phyloP scores from a whole-genome alignment of 2,329 filamentous ascomycete genomes.

The Nothopassalora personata region DNA sequence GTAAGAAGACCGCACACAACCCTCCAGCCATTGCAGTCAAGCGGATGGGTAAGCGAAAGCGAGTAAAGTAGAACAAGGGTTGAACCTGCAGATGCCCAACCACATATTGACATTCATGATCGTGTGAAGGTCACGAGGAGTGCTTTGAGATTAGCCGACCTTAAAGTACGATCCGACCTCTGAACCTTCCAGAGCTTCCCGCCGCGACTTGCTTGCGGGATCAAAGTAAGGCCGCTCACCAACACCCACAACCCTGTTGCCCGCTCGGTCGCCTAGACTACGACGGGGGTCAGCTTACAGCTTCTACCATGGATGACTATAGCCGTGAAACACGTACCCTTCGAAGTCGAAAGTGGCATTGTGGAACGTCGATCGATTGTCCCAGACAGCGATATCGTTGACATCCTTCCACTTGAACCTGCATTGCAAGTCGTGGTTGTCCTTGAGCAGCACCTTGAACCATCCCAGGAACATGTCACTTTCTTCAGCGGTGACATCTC shows the following conservation, averaged over 20 bases:
- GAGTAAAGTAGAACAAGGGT: no score
- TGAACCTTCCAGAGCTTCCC: slow-evolving; percentile 9
- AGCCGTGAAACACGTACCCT: slow-evolving; percentile 20
- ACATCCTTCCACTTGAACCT: slow-evolving; percentile 45
- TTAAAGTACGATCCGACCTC: slow-evolving; percentile 4
- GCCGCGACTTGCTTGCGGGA: slow-evolving; percentile 44
- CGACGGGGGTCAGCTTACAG: neutral
- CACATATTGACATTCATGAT: neutral
- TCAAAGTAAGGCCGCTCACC: slow-evolving; percentile 54
- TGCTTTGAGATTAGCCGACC: neutral
- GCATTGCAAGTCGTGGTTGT: slow-evolving; percentile 50
- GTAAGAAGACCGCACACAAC: no score
- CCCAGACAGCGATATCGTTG: slow-evolving; percentile 57
- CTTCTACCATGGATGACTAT: neutral
- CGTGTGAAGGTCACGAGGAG: neutral
- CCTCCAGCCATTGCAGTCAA: no score
- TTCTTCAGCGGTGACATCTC: slow-evolving; percentile 41
- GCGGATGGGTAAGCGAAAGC: no score
- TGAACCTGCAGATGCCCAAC: neutral
- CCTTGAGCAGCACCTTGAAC: slow-evolving; percentile 34
- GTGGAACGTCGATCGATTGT: slow-evolving; percentile 57
- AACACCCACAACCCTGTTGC: slow-evolving; percentile 51
- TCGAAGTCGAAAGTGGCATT: slow-evolving; percentile 60
- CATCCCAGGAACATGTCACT: slow-evolving; percentile 19
- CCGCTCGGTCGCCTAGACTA: slow-evolving; percentile 44